A percentile compares a stretch with the other conserved stretches of the same genome.
Evolutionary conservation across 106 monocot genomes (phyloP).

Genomic region (Dendrobium officinale): DNA sequence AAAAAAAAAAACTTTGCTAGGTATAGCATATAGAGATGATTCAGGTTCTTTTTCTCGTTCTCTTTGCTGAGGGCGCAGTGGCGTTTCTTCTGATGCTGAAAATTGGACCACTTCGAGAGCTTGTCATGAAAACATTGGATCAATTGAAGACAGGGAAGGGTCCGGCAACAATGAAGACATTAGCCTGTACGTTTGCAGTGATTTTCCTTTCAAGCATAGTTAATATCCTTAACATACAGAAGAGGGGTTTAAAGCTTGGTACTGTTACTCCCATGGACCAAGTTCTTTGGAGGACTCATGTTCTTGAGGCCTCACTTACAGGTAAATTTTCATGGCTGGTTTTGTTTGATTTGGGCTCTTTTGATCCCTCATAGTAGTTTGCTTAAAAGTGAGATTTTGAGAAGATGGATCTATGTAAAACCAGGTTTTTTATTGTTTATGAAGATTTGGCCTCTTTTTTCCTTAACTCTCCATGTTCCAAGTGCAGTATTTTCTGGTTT

Average conservation of each 20-base stretch:
- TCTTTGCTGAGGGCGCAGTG: constrained; percentile 77
- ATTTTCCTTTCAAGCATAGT: constrained; percentile 64
- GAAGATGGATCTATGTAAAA: neutral
- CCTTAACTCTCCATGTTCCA: neutral
- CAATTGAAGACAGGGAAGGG: constrained; percentile 82
- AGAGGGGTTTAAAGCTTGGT: constrained; percentile 74
- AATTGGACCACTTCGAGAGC: constrained; percentile 85
- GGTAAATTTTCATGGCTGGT: constrained; percentile 34
- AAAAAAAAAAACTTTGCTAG: neutral
- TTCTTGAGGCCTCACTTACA: constrained; percentile 85
- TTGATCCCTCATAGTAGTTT: neutral
- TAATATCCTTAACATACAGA: constrained; percentile 82
- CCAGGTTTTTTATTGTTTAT: neutral
- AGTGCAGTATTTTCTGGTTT: neutral
- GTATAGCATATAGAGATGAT: constrained; percentile 43
- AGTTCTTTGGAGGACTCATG: constrained; percentile 91
- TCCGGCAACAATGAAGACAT: constrained; percentile 80
- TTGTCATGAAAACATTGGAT: constrained; percentile 63
- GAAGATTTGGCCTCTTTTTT: neutral
- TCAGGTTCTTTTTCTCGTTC: constrained; percentile 73
- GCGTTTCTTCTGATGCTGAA: constrained; percentile 79
- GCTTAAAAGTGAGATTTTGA: neutral
- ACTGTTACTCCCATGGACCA: constrained; percentile 93
- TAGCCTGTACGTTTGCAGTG: constrained; percentile 77
- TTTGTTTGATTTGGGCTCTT: neutral